These are phyloP conservation scores for Graphiopsis chlorocephala DNA, from an alignment of 2,329 filamentous ascomycete genomes.

Conservation along the genomic window DNA sequence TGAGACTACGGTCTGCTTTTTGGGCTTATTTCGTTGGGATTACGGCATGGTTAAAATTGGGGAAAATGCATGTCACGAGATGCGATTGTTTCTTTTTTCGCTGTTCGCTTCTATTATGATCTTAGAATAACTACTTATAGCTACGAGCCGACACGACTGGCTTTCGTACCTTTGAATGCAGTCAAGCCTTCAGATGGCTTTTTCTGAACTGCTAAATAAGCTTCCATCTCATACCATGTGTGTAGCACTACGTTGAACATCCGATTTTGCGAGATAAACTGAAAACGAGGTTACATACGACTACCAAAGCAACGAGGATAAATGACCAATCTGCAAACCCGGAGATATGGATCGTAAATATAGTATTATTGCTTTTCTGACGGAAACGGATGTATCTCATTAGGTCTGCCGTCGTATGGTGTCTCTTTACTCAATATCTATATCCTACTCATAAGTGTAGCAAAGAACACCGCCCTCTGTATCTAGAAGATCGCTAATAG, in stretches of 20 bases:
- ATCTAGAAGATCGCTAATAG: slow-evolving; percentile 25
- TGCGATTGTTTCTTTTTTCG: neutral
- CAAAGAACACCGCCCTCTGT: slow-evolving; percentile 23
- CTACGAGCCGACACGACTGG: neutral
- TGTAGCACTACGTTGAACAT: neutral
- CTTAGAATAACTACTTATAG: neutral
- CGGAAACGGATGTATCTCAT: neutral
- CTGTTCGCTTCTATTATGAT: neutral
- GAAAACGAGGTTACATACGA: no score
- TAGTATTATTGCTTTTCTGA: no score
- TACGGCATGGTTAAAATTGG: neutral
- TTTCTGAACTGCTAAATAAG: neutral
- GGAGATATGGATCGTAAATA: no score
- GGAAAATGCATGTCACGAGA: neutral
- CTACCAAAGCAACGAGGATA: no score
- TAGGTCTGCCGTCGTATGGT: neutral
- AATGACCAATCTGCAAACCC: no score
- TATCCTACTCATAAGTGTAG: slow-evolving; percentile 21
- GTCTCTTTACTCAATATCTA: neutral
- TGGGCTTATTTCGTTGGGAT: neutral
- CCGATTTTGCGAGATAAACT: no score
- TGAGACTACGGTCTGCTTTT: no score
- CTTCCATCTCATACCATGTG: neutral
- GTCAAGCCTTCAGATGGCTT: neutral
- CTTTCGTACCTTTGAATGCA: neutral